Evolutionary conservation across 495 filamentous ascomycete species (phyloP), one percentile per base, ranked within the genome.

Genomic region (Penicillium atrosanguineum): DNA sequence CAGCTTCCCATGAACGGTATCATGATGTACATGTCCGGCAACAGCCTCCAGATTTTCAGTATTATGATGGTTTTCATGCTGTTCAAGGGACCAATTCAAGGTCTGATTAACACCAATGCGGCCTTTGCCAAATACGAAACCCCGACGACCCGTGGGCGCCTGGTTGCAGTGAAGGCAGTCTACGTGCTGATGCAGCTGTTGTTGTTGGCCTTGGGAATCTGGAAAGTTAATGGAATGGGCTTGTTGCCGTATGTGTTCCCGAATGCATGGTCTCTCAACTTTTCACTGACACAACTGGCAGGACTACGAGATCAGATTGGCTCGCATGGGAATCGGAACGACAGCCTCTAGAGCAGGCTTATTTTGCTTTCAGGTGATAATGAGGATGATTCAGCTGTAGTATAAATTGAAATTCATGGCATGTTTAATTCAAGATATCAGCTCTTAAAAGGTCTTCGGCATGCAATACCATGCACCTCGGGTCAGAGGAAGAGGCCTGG

Each of bases 11-110:
- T 98, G 94, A 97, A 95, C 53, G 91, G 83, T 42, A 91, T 99
- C 73, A 96, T 96, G 87, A 97, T 97, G 92, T 99, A 99, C 81
- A 97, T 99, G 95, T 96, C 94, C 53, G 94, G 94, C 63, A 97
- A 97, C 75, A 90, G 88, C 51, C 85, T 99, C 23, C 94, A 99
- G 73, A 97, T 99, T 56, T 99, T 99, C 79, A 91, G 86, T 72
- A 97, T 99, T 68, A 96, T 97, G 91, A 97, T 97, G 94, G 91
- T 97, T 7, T 91, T 89, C 60, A 97, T 96, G 89, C 83, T 96
- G 41, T 99, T 99, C 82, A 97, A 96, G 78, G 93, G 87, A 56
- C 94, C 94, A 14, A 83, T 97, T 50, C 83, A 89, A 72, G 94
- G 91, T 42, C 75, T 99, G 41, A 67, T 95, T 41, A 78, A 72